These are phyloP conservation scores for Leccinum truebloodii DNA, from an alignment of 768 basidiomycete genomes.

Conservation along the genomic window DNA sequence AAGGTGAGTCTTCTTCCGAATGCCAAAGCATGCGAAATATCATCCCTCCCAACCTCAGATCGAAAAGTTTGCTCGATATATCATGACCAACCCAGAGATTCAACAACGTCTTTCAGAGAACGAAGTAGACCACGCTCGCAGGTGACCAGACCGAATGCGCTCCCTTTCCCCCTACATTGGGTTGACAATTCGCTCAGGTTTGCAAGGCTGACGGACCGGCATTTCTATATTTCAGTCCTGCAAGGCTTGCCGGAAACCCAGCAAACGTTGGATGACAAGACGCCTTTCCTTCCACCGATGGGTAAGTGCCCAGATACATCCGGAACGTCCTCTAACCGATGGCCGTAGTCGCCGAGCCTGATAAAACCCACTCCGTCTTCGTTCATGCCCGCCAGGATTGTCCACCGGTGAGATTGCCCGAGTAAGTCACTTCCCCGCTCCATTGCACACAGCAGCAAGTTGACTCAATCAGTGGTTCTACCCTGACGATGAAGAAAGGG, in stretches of 20 bases:
- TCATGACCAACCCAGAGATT: slow-evolving; percentile 66
- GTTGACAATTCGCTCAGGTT: slow-evolving; percentile 48
- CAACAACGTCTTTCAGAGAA: slow-evolving; percentile 81
- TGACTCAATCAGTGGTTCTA: slow-evolving; percentile 54
- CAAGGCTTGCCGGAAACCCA: slow-evolving; percentile 80
- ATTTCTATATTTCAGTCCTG: slow-evolving; percentile 78
- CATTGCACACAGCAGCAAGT: neutral
- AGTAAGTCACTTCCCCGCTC: slow-evolving; percentile 45
- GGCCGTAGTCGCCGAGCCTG: slow-evolving; percentile 70
- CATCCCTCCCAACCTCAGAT: slow-evolving; percentile 50
- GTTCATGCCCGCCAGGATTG: slow-evolving; percentile 75
- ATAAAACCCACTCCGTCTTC: slow-evolving; percentile 76
- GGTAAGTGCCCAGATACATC: slow-evolving; percentile 40
- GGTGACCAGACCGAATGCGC: slow-evolving; percentile 41
- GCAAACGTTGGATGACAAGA: slow-evolving; percentile 72
- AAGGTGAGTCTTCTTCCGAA: slow-evolving; percentile 53
- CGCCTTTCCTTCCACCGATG: slow-evolving; percentile 75
- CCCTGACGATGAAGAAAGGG: slow-evolving; percentile 73
- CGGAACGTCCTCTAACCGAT: slow-evolving; percentile 5
- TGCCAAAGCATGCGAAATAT: neutral
- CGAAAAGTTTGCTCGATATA: slow-evolving; percentile 82
- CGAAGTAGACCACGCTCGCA: slow-evolving; percentile 78
- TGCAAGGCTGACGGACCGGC: slow-evolving; percentile 71
- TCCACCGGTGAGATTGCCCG: slow-evolving; percentile 64
- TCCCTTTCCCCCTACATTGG: neutral